phyloP scores from a whole-genome alignment of 2,329 filamentous ascomycete species.

The Fusarium clavum region DNA sequence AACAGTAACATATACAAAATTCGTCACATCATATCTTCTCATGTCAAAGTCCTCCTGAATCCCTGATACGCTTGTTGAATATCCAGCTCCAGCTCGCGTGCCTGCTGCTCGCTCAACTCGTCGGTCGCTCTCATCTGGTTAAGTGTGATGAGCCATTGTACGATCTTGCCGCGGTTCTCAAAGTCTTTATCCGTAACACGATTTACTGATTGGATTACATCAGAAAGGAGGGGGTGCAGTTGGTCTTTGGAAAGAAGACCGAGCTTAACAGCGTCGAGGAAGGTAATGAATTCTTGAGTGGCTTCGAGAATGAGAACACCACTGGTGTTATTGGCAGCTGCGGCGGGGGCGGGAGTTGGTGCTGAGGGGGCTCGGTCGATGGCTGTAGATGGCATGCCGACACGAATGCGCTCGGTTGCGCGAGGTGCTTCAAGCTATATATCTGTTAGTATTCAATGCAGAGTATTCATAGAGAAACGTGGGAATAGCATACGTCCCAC shows the following conservation, averaged over 20 bases:
- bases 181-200: constrained; percentile 97
- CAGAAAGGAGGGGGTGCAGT: constrained; percentile 92
- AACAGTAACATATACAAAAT: constrained; percentile 11
- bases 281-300: constrained; percentile 98
- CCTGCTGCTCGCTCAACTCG: constrained; percentile 87
- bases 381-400: constrained; percentile 91
- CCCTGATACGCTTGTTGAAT: constrained; percentile 95
- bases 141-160: constrained; percentile 96
- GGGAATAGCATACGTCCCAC: constrained; percentile 77
- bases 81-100: constrained; percentile 88
- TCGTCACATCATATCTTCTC: constrained; percentile 31
- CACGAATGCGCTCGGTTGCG: constrained; percentile 90
- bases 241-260: constrained; percentile 95
- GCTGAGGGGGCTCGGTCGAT: constrained; percentile 65
- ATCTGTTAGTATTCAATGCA: not conserved
- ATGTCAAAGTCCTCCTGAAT: constrained; percentile 83
- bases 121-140: constrained; percentile 99
- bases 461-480: fast-evolving
- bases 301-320: constrained; percentile 84
- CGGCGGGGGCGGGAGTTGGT: constrained; percentile 56
- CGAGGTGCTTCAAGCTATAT: constrained; percentile 89
- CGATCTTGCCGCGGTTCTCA: constrained; percentile 94
- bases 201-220: constrained; percentile 97
- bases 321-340: constrained; percentile 61
- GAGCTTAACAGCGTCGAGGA: constrained; percentile 92